A percentile compares a stretch with the other conserved stretches of the same genome.
Evolutionary conservation across 768 basidiomycete species (phyloP).

Genomic region (Agrocybe praecox): DNA sequence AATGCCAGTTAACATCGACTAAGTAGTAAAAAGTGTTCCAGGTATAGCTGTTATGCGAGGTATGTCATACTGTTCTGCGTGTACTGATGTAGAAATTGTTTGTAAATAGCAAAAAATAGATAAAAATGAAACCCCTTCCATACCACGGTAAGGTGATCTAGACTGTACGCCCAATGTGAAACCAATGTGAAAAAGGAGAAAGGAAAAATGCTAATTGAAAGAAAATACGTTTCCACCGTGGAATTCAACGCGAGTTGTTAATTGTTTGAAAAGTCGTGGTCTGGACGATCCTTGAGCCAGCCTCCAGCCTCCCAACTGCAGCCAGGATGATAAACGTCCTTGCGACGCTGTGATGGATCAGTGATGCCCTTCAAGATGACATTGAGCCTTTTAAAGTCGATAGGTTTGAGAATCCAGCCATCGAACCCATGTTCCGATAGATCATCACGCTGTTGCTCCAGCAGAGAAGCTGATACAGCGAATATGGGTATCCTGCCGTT

Average conservation of each 20-base stretch:
- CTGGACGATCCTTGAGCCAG: constrained; percentile 42
- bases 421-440: constrained; percentile 63
- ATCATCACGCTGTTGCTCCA: constrained; percentile 56
- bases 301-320: constrained; percentile 67
- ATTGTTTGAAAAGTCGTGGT: no score
- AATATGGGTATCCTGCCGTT: constrained; percentile 79
- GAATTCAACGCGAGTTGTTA: no score
- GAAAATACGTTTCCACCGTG: no score
- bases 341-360: constrained; percentile 49
- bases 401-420: constrained; percentile 85
- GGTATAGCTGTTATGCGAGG: no score
- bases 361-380: constrained; percentile 60
- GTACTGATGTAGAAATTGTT: neutral
- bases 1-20: no score
- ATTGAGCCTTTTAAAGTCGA: constrained; percentile 72
- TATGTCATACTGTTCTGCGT: neutral
- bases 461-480: constrained; percentile 77
- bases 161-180: no score
- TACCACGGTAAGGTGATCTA: no score
- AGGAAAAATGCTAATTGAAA: no score
- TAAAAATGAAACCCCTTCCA: no score
- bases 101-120: neutral
- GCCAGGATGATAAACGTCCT: constrained; percentile 53
- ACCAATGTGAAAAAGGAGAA: no score
- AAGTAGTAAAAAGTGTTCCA: neutral